Percentiles rank a stretch among this genome's conserved stretches.
phyloP scores from a whole-genome alignment of 2,329 filamentous ascomycete species.

The Arachnopeziza araneosa region DNA sequence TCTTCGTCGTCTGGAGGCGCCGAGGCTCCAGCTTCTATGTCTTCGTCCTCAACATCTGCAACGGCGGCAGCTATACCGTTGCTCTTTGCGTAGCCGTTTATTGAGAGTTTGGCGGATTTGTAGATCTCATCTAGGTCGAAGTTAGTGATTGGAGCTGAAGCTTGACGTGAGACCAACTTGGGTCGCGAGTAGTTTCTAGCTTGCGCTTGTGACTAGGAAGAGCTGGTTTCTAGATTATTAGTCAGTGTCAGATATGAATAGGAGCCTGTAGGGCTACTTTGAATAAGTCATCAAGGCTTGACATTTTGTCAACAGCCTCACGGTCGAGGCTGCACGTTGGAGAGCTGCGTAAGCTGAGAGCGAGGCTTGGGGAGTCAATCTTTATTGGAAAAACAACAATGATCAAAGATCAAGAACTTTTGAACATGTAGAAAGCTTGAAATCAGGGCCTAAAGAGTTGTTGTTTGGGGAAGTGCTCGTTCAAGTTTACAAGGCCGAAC shows the following conservation, averaged over 20 bases:
- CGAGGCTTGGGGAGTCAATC: background rate
- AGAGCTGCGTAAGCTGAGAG: background rate
- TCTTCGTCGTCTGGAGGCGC: conserved; percentile 49
- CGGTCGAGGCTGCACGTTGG: conserved; percentile 4
- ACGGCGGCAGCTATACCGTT: conserved; percentile 27
- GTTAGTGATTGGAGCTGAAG: conserved; percentile 7
- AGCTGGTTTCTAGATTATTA: conserved; percentile 27
- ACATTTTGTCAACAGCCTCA: conserved; percentile 16
- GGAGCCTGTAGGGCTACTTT: conserved; percentile 14
- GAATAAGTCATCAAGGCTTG: conserved; percentile 28
- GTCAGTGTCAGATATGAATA: conserved; percentile 3
- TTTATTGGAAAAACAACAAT: background rate
- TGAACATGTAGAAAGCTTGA: background rate
- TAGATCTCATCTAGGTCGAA: conserved; percentile 50
- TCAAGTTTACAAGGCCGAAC: background rate
- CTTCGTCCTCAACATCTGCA: conserved; percentile 34
- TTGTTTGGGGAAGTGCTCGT: background rate
- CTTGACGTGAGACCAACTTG: conserved; percentile 41
- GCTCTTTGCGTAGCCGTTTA: conserved; percentile 37
- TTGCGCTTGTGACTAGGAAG: conserved; percentile 52
- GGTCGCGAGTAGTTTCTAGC: conserved; percentile 55
- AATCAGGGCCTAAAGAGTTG: background rate
- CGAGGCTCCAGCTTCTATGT: conserved; percentile 45
- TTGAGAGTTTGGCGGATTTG: conserved; percentile 52
- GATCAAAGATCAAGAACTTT: background rate